Evolutionary conservation across 208 protist species (phyloP).

Genomic region (Endotrypanum monterogeii): DNA sequence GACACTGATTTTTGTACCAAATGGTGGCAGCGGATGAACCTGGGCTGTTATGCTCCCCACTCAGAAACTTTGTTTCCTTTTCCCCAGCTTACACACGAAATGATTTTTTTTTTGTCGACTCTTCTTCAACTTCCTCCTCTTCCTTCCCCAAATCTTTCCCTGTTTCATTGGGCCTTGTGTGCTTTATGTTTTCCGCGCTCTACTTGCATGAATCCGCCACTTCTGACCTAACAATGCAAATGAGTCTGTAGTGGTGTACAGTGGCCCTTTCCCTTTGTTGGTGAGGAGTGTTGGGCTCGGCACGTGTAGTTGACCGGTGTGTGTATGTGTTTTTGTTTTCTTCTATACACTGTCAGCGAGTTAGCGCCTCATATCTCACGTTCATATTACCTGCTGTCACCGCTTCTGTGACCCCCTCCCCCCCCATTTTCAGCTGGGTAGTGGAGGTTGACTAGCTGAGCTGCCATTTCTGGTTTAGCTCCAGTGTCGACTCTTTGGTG

Average conservation of each 20-base stretch:
- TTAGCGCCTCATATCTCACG: background rate
- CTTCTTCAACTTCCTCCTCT: too few relatives aligned
- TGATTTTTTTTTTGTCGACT: too few relatives aligned
- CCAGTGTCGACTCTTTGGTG: background rate
- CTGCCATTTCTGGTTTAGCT: background rate
- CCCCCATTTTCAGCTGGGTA: too few relatives aligned
- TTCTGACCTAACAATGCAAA: background rate
- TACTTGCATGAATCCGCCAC: background rate
- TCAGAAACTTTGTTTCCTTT: too few relatives aligned
- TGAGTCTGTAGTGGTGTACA: background rate
- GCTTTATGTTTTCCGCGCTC: background rate
- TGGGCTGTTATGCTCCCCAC: too few relatives aligned
- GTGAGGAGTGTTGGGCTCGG: background rate
- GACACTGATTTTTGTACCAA: too few relatives aligned
- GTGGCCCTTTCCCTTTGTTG: constrained; percentile 2
- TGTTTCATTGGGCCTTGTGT: too few relatives aligned
- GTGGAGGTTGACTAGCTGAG: background rate
- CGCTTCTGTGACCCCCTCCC: background rate
- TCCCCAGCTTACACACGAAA: too few relatives aligned
- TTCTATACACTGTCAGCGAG: background rate
- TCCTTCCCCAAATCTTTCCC: too few relatives aligned
- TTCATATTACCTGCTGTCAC: background rate
- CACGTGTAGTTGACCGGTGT: background rate
- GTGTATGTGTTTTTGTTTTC: background rate
- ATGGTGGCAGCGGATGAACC: too few relatives aligned